phyloP scores from a whole-genome alignment of 2,329 filamentous ascomycete species.

The Dactylonectria estremocensis region DNA sequence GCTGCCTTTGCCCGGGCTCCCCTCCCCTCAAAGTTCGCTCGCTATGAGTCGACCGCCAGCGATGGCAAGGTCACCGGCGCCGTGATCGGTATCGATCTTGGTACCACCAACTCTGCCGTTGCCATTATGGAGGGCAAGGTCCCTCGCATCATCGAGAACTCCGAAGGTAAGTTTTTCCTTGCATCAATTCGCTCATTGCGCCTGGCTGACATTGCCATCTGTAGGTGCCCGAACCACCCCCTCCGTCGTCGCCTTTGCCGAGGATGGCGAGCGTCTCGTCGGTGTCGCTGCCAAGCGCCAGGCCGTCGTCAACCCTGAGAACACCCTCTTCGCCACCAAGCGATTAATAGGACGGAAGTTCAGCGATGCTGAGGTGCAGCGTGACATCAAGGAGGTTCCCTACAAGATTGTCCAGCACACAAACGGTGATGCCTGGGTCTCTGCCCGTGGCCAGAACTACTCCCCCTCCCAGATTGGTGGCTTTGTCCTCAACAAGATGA shows the following conservation, averaged over 20 bases:
- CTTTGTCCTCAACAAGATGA: conserved; percentile 98
- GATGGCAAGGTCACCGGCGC: conserved; percentile 87
- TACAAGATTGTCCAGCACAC: conserved; percentile 99
- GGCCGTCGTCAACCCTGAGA: conserved; percentile 98
- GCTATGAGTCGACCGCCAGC: conserved; percentile 78
- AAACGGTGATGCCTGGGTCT: conserved; percentile 97
- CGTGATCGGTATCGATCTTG: conserved; percentile 98
- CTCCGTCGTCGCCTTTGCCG: conserved; percentile 94
- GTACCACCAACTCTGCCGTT: conserved; percentile 98
- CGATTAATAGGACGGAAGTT: conserved; percentile 99
- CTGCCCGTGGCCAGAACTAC: conserved; percentile 94
- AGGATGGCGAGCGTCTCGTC: conserved; percentile 95
- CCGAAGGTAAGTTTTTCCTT: conserved; percentile 77
- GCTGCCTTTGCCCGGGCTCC: conserved; percentile 78
- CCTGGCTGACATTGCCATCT: conserved; percentile 24
- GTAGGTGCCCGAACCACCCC: conserved; percentile 63
- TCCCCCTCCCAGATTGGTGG: conserved; percentile 98
- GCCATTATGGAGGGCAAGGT: conserved; percentile 98
- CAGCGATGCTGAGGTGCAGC: conserved; percentile 92
- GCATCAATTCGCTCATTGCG: conserved; percentile 27
- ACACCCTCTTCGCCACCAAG: conserved; percentile 98
- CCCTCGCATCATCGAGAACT: conserved; percentile 97
- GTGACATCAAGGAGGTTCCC: conserved; percentile 96
- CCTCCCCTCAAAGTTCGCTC: conserved; percentile 80
- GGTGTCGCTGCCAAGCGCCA: conserved; percentile 98